These are phyloP conservation scores for Eucalyptus caleyi DNA, from an alignment of 345 rosid species.

Conservation along the genomic window DNA sequence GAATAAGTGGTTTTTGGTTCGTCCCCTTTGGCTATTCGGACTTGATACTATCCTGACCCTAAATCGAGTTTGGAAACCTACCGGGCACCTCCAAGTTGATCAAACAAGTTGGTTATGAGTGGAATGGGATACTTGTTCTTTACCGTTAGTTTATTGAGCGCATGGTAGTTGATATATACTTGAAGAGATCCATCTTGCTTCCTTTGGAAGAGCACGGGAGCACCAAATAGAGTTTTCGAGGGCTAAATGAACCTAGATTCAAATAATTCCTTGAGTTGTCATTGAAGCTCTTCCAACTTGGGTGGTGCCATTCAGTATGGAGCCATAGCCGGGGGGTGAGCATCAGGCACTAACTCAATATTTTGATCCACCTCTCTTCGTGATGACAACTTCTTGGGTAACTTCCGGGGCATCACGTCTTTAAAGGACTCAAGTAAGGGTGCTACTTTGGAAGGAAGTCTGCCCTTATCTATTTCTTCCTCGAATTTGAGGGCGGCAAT, in stretches of 20 bases:
- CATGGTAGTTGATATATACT: neutral
- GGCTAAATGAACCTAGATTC: neutral
- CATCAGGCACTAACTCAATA: neutral
- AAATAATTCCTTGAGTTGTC: neutral
- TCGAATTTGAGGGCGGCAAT: no score
- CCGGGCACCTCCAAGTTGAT: neutral
- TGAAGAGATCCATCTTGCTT: neutral
- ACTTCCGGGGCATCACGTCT: neutral
- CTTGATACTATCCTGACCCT: neutral
- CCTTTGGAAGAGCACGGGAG: neutral
- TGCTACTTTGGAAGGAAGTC: no score
- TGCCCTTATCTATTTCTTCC: no score
- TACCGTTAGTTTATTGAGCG: neutral
- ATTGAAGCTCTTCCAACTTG: neutral
- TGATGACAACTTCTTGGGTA: neutral
- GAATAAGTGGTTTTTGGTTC: neutral
- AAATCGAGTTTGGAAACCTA: neutral
- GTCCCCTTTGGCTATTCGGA: neutral
- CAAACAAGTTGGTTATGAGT: neutral
- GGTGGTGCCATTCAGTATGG: neutral
- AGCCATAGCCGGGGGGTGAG: neutral
- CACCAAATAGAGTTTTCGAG: neutral
- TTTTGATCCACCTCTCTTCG: neutral
- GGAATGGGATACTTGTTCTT: neutral
- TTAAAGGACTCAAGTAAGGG: neutral